These are phyloP conservation scores for Phytophthora litchii DNA, from an alignment of 352 stramenopile genomes.

Conservation along the genomic window DNA sequence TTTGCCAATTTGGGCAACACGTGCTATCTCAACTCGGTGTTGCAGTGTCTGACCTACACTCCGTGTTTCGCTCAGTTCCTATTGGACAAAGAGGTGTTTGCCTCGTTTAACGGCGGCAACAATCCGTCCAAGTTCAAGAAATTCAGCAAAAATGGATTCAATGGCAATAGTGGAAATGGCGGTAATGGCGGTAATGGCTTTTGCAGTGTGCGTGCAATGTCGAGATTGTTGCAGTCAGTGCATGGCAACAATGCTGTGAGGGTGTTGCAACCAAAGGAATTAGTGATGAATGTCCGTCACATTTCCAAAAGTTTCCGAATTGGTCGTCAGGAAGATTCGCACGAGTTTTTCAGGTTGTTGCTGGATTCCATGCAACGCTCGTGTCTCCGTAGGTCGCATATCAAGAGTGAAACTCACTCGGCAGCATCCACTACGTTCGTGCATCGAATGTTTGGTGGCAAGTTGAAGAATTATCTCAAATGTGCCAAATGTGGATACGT, in stretches of 20 bases:
- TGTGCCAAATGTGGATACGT: constrained; percentile 86
- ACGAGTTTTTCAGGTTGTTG: constrained; percentile 92
- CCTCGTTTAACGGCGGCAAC: constrained; percentile 42
- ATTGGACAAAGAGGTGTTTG: constrained; percentile 66
- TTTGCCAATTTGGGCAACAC: constrained; percentile 95
- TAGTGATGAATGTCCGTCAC: constrained; percentile 88
- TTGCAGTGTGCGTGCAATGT: constrained; percentile 69
- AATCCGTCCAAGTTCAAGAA: constrained; percentile 42
- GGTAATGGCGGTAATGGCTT: constrained; percentile 47
- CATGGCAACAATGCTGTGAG: constrained; percentile 47
- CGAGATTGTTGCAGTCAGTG: constrained; percentile 66
- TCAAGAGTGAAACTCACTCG: constrained; percentile 72
- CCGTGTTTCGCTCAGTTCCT: constrained; percentile 88
- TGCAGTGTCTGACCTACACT: constrained; percentile 90
- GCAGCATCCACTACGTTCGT: constrained; percentile 77
- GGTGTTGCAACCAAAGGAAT: constrained; percentile 76
- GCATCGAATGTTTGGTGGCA: constrained; percentile 86
- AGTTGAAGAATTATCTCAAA: constrained; percentile 82
- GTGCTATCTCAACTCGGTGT: constrained; percentile 94
- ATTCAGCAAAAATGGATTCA: constrained; percentile 22
- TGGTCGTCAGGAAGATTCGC: constrained; percentile 90
- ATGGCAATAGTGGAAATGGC: constrained; percentile 20
- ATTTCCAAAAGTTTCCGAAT: constrained; percentile 89
- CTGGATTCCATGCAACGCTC: constrained; percentile 88
- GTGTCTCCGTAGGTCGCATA: constrained; percentile 68